Evolutionary conservation across 208 protist species (phyloP), one percentile per base, ranked within the genome.

Genomic region (Crithidia bombi): DNA sequence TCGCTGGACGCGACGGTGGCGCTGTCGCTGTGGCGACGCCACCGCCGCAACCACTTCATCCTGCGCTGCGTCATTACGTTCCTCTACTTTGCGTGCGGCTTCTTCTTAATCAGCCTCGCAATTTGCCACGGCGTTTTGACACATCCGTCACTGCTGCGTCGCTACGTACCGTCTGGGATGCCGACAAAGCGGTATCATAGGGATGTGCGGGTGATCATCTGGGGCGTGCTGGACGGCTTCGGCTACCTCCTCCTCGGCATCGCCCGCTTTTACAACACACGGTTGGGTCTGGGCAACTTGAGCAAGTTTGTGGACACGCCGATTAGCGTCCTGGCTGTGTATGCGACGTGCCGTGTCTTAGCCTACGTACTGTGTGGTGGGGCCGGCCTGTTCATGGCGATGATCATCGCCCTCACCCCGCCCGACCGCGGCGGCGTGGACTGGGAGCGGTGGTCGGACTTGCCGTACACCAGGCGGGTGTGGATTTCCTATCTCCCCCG

Each of bases 401-500:
- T 84, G 63, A 58, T 81, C 25, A 33, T 80, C 23, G 55, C 79
- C 52, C 62, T 84, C 52, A 65, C 68, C 10, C 65, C 58, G 2
- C 65, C 65, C 11, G 0, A 65, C 32, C 68, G 64, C 51, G 79
- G 79, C 28, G 79, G 79, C 19, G 74, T 84, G 14, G 35, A 72
- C n/a, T 84, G 79, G 79, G 38, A 23, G 7, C 58, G 63, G 21
- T 84, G 79, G 79, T 26, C 11, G 7, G 41, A 51, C 15, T 49
- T 80, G 51, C 79, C 79, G 6, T 73, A 75, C 62, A 55, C 21
- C 51, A 44, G 61, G 6, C 74, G 65, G 0, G 70, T 78, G 23
- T 84, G 79, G 74, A 73, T 84, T 41, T 59, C 74, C 5, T 69
- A 65, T 35, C 59, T 84, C 5, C 79, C 79, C 1, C 79, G 79